Conservation (phyloP, 2,329 filamentous ascomycete genomes). For the Simplicillium sp. region DNA sequence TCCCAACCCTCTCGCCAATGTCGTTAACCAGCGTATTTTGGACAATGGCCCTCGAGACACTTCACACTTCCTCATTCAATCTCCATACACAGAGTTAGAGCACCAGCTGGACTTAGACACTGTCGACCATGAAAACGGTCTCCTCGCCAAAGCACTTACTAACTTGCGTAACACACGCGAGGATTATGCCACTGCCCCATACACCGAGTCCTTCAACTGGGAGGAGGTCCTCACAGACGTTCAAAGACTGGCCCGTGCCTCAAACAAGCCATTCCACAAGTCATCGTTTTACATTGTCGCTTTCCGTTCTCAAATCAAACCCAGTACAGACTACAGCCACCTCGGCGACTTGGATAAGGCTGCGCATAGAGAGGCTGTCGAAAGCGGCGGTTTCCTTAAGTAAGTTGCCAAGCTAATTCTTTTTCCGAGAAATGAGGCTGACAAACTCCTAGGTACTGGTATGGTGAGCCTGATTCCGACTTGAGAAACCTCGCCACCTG, state of each 20-base stretch:
- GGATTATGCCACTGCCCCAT: conserved; percentile 70
- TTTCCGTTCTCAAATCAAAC: conserved; percentile 66
- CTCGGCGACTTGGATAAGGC: conserved; percentile 67
- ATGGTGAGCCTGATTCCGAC: conserved; percentile 60
- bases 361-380: conserved; percentile 71
- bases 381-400: conserved; percentile 76
- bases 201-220: conserved; percentile 73
- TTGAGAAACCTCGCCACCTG: conserved; percentile 76
- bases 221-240: conserved; percentile 49
- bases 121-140: conserved; percentile 53
- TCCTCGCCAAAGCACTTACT: conserved; percentile 64
- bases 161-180: conserved; percentile 49
- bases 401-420: conserved; percentile 21
- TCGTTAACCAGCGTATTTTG: conserved; percentile 10
- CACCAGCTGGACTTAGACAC: conserved; percentile 66
- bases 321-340: conserved; percentile 55
- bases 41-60: conserved; percentile 11
- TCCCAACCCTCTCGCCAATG: conserved; percentile 13
- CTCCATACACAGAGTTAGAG: conserved; percentile 61
- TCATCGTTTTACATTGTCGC: conserved; percentile 74
- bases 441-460: conserved; percentile 62
- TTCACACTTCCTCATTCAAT: conserved; percentile 45
- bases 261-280: conserved; percentile 44
- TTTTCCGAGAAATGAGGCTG: background rate
- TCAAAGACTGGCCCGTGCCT: conserved; percentile 35